Conservation (phyloP, 1,284 basidiomycete species). For the Rhodotorula sp. region DNA sequence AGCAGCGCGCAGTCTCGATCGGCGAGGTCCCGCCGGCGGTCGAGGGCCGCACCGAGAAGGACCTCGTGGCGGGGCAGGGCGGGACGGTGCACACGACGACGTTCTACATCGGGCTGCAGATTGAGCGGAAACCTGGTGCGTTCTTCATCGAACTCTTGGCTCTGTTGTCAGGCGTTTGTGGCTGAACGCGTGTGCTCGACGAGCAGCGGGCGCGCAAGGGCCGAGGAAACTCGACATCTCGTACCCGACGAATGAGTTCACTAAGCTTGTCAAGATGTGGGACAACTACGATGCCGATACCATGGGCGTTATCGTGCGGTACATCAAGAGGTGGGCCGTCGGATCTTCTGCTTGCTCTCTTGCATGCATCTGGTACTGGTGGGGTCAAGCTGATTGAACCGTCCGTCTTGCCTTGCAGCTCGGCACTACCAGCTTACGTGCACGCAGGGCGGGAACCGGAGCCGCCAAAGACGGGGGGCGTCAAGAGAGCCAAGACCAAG, state of each 20-base stretch:
- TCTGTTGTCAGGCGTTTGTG: not conserved
- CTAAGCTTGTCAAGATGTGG: slow-evolving; percentile 93
- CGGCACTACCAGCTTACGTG: slow-evolving; percentile 35
- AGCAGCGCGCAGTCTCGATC: slow-evolving; percentile 84
- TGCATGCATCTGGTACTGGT: too few relatives aligned
- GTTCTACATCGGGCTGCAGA: slow-evolving; percentile 93
- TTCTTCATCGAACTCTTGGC: not conserved
- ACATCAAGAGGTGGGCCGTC: slow-evolving; percentile 76
- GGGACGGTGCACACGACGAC: slow-evolving; percentile 85
- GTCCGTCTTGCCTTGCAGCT: slow-evolving; percentile 2
- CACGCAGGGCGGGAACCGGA: slow-evolving; percentile 36
- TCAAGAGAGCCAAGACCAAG: slow-evolving; percentile 40
- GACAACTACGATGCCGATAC: slow-evolving; percentile 88
- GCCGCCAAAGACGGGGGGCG: slow-evolving; percentile 33
- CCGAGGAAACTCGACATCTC: slow-evolving; percentile 80
- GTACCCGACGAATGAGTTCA: slow-evolving; percentile 94
- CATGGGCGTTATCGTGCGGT: slow-evolving; percentile 92
- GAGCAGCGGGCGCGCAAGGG: slow-evolving; percentile 33
- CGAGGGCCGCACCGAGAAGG: slow-evolving; percentile 72
- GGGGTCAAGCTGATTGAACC: not conserved
- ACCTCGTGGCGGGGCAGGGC: slow-evolving; percentile 65
- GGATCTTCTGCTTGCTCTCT: slow-evolving; percentile 43
- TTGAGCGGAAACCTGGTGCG: slow-evolving; percentile 87
- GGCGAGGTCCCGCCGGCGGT: slow-evolving; percentile 77
- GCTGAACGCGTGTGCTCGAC: not conserved